Evolutionary conservation across 1,284 basidiomycete species (phyloP).

Genomic region (Thecaphora thlaspeos): DNA sequence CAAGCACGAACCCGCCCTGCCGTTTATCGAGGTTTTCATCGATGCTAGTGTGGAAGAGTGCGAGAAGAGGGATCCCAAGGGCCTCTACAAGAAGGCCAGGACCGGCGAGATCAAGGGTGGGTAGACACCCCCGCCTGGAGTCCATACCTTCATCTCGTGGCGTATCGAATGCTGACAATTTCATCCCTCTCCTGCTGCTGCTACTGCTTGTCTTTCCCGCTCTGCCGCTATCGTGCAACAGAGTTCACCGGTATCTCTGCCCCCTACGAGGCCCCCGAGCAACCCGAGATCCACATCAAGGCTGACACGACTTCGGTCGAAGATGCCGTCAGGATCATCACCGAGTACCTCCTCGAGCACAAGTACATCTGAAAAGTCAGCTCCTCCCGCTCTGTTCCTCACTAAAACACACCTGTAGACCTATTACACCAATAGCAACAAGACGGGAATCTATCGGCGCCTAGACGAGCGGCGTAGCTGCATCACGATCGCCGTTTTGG

Average conservation of each 20-base stretch:
- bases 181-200: too few relatives aligned
- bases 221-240: slow-evolving; percentile 60
- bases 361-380: too few relatives aligned
- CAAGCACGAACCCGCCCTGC: slow-evolving; percentile 64
- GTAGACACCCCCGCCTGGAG: slow-evolving; percentile 15
- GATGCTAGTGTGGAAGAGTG: slow-evolving; percentile 87
- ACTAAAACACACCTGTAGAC: too few relatives aligned
- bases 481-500: too few relatives aligned
- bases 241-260: slow-evolving; percentile 98
- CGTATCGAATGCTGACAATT: too few relatives aligned
- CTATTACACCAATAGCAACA: too few relatives aligned
- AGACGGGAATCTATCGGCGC: too few relatives aligned
- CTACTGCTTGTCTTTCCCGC: too few relatives aligned
- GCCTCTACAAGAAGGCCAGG: slow-evolving; percentile 93
- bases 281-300: slow-evolving; percentile 87
- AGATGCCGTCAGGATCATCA: slow-evolving; percentile 77
- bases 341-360: slow-evolving; percentile 70
- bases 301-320: slow-evolving; percentile 78
- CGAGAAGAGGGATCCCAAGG: slow-evolving; percentile 93
- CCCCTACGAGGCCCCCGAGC: slow-evolving; percentile 86
- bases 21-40: slow-evolving; percentile 87
- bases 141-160: neutral
- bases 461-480: too few relatives aligned
- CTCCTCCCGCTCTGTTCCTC: too few relatives aligned
- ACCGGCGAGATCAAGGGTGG: slow-evolving; percentile 93